phyloP scores from a whole-genome alignment of 305 asterid genomes.

The Solanum chacoense region DNA sequence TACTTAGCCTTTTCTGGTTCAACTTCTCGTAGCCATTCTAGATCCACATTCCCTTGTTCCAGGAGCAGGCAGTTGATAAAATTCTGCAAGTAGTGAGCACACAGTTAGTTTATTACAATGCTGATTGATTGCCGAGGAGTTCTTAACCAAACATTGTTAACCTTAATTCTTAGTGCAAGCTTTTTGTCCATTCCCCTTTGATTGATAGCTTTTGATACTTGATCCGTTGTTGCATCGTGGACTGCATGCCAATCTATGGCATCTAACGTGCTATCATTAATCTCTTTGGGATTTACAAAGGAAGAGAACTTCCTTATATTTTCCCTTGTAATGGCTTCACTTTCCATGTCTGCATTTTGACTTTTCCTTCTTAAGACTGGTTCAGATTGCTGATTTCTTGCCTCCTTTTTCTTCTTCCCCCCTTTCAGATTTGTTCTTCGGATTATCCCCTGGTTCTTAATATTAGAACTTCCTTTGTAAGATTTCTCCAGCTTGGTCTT shows the following conservation, averaged over 20 bases:
- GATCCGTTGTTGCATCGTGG: constrained; percentile 3
- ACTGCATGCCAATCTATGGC: constrained; percentile 25
- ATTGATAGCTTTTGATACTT: constrained; percentile 14
- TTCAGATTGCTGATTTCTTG: neutral
- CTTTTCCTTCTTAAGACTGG: constrained; percentile 1
- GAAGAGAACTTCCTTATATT: neutral
- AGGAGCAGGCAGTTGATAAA: constrained; percentile 16
- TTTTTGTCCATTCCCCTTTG: constrained; percentile 23
- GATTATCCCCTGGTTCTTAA: neutral
- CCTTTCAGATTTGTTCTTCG: neutral
- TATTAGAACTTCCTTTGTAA: neutral
- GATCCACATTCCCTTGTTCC: constrained; percentile 27
- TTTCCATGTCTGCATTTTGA: neutral
- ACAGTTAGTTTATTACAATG: neutral
- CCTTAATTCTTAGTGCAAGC: constrained; percentile 27
- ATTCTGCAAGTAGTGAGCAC: constrained; percentile 12
- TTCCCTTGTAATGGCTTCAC: constrained; percentile 2
- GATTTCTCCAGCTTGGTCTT: neutral
- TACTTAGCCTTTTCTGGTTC: constrained; percentile 43
- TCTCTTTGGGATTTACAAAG: neutral
- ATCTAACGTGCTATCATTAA: neutral
- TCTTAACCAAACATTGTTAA: neutral
- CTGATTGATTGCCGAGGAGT: neutral
- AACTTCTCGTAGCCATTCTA: constrained; percentile 48
- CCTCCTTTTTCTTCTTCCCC: neutral